Percentiles rank a stretch among this genome's conserved stretches.
Evolutionary conservation across 2,329 filamentous ascomycete species (phyloP).

Genomic region (Exophiala viscosa): DNA sequence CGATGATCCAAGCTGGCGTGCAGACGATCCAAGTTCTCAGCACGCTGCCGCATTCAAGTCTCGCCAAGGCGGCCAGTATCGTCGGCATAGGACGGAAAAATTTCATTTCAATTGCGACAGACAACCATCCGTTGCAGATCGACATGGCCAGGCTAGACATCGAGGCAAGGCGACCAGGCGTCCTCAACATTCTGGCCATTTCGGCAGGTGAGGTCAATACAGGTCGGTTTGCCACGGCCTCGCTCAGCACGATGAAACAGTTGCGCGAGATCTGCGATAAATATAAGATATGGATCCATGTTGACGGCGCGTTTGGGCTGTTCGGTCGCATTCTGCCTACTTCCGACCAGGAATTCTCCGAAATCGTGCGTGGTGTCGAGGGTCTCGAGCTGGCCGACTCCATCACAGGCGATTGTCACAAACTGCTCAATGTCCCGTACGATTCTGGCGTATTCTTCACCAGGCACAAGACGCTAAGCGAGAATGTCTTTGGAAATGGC

Average conservation of each 20-base stretch:
- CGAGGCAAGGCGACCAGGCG: slow-evolving; percentile 51
- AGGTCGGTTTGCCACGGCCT: slow-evolving; percentile 68
- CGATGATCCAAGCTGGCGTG: slow-evolving; percentile 52
- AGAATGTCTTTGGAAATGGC: slow-evolving; percentile 71
- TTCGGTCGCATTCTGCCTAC: slow-evolving; percentile 62
- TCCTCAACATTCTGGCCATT: slow-evolving; percentile 72
- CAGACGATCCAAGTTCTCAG: slow-evolving; percentile 72
- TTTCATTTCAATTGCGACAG: slow-evolving; percentile 58
- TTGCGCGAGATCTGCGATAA: slow-evolving; percentile 68
- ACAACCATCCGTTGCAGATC: slow-evolving; percentile 63
- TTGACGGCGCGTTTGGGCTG: slow-evolving; percentile 86
- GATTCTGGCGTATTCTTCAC: slow-evolving; percentile 89
- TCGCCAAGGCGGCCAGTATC: slow-evolving; percentile 77
- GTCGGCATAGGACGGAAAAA: slow-evolving; percentile 70
- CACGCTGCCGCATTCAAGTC: slow-evolving; percentile 76
- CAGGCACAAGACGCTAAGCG: slow-evolving; percentile 55
- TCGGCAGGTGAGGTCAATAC: slow-evolving; percentile 90
- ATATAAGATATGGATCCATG: slow-evolving; percentile 80
- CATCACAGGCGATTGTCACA: slow-evolving; percentile 82
- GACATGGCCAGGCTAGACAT: slow-evolving; percentile 63
- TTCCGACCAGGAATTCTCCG: slow-evolving; percentile 55
- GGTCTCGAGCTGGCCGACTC: slow-evolving; percentile 81
- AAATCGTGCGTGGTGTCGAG: slow-evolving; percentile 48
- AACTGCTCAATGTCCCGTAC: slow-evolving; percentile 91
- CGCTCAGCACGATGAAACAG: slow-evolving; percentile 50